Evolutionary conservation across 2,329 filamentous ascomycete genomes (phyloP), one percentile per base, ranked within the genome.

Genomic region (Aspergillus aculeatus): DNA sequence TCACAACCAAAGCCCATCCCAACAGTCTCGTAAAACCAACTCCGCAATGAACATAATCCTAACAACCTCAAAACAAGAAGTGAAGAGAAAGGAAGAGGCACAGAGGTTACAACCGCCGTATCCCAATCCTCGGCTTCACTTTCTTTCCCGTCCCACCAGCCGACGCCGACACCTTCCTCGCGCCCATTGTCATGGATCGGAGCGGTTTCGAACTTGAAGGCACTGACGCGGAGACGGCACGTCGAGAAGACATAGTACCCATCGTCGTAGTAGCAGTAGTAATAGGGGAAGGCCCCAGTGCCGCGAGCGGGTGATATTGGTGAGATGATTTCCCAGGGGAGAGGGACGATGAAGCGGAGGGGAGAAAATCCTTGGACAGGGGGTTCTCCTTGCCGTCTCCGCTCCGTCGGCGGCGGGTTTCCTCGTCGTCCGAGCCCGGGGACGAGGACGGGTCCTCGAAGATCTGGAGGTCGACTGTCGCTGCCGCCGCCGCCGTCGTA

Each of bases 41-140:
- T 35, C 14, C 32, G 12, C 32, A 14, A 35, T 35, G 32, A 4
- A 35, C 32, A 35, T 35, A 16, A 35, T 35, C 12, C 32, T 35
- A 10, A 35, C 32, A 35, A 12, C 32, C 32, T 16, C 14, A 16
- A 35, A 16, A 5, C 10, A 10, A 29, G 7, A 29, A 29, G 32
- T 12, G 32, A 16, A 35, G 11, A 16, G 5, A 5, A 35, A 16
- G 32, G 32, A 35, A 16, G 16, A 16, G 32, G 14, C 11, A 35
- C 4, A 35, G 32, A 16, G 12, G 32, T 35, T 59, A 77, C 38
- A 77, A 63, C 50, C 75, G 68, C 38, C 74, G 72, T 29, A 77
- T 65, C 0, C 75, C 75, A 51, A 73, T 69, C 14, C 75, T 69
- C 1, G 75, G 69, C 59, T 76, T 77, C 6, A 64, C 32, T 53